Percentiles rank a stretch among this genome's conserved stretches.
Conservation (phyloP, 805 yeast species). For the Metschnikowia chrysomelidarum region DNA sequence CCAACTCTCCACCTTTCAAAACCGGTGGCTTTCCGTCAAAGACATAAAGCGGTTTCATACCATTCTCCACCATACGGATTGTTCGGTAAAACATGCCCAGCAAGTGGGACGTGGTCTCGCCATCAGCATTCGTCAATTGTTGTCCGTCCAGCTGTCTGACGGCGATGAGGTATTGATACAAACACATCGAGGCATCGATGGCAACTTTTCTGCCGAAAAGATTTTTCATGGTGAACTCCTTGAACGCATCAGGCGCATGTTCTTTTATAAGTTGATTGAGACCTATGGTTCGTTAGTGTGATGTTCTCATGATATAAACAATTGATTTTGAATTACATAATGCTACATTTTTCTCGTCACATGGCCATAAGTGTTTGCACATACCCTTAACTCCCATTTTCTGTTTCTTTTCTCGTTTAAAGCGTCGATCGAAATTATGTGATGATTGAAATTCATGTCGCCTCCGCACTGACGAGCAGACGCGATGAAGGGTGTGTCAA, state of each 20-base stretch:
- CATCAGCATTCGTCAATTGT: constrained; percentile 80
- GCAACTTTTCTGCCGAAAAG: constrained; percentile 96
- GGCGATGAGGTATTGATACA: constrained; percentile 93
- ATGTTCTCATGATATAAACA: background rate
- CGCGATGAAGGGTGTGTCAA: constrained; percentile 4
- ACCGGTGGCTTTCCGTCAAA: constrained; percentile 98
- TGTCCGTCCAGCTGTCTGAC: constrained; percentile 98
- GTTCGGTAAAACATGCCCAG: constrained; percentile 98
- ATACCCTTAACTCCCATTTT: constrained; percentile 22
- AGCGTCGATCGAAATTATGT: background rate
- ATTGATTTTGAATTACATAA: background rate
- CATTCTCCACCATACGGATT: constrained; percentile 80
- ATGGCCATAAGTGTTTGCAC: constrained; percentile 1
- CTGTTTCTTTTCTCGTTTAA: background rate
- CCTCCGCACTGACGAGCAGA: constrained; percentile 5
- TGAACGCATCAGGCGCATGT: constrained; percentile 81
- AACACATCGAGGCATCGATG: constrained; percentile 94
- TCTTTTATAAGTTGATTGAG: constrained; percentile 84
- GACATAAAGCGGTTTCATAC: constrained; percentile 95
- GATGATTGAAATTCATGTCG: background rate
- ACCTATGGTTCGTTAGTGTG: constrained; percentile 43
- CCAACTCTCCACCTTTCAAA: constrained; percentile 88
- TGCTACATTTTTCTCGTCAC: too few species aligned
- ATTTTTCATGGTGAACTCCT: constrained; percentile 75
- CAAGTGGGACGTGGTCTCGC: constrained; percentile 88